A percentile compares a stretch with the other conserved stretches of the same genome.
Conservation (phyloP, 495 filamentous ascomycete species). For the Geoglossum glabrum region DNA sequence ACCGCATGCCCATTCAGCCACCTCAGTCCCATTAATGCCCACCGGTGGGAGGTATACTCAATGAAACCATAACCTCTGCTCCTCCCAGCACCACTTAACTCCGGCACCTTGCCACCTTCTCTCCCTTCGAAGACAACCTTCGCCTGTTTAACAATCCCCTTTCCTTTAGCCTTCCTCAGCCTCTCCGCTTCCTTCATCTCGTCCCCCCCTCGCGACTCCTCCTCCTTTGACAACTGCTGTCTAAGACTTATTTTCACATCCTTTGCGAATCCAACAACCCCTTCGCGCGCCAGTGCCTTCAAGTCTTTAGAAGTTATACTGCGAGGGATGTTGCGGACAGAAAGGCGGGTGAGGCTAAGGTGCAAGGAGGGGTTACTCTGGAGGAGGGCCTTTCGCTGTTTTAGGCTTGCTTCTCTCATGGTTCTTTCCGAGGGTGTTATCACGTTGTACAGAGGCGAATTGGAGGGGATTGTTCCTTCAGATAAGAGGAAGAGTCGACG, state of each 20-base stretch:
- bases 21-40: slow-evolving; percentile 83
- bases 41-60: slow-evolving; percentile 85
- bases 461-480: slow-evolving; percentile 60
- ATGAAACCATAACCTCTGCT: slow-evolving; percentile 93
- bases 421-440: slow-evolving; percentile 64
- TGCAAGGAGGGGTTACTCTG: slow-evolving; percentile 79
- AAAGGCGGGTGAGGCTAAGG: slow-evolving; percentile 78
- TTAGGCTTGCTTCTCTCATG: slow-evolving; percentile 70
- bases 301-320: slow-evolving; percentile 71
- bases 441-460: slow-evolving; percentile 50
- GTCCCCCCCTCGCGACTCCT: slow-evolving; percentile 52
- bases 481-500: slow-evolving; percentile 74
- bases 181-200: slow-evolving; percentile 64
- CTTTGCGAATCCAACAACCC: slow-evolving; percentile 77
- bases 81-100: slow-evolving; percentile 52
- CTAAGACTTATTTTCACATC: slow-evolving; percentile 63
- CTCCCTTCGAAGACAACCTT: slow-evolving; percentile 82
- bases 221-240: slow-evolving; percentile 66
- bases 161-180: slow-evolving; percentile 57
- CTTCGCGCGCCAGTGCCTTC: slow-evolving; percentile 75
- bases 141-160: slow-evolving; percentile 84
- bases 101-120: slow-evolving; percentile 60
- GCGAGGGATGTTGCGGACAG: slow-evolving; percentile 78
- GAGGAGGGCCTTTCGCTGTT: slow-evolving; percentile 75
- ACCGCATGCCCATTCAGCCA: slow-evolving; percentile 78